phyloP scores from a whole-genome alignment of 2,329 filamentous ascomycete genomes.

The Xylariomycetidae sp. region DNA sequence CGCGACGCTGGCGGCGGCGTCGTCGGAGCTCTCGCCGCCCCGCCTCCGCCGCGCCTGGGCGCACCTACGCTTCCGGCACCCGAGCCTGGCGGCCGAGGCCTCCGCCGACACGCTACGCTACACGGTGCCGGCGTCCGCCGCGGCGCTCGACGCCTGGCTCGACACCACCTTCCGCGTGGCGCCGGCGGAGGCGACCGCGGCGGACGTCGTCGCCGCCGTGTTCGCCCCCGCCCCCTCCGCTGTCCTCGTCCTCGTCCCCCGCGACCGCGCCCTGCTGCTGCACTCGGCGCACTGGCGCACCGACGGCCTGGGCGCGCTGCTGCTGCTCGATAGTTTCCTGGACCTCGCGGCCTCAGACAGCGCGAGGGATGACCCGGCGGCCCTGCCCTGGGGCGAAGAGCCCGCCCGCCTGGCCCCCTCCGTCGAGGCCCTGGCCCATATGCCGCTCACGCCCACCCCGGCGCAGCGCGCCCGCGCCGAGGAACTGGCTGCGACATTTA shows the following conservation, averaged over 20 bases:
- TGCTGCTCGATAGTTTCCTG: neutral
- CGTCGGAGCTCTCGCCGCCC: slow-evolving; percentile 9
- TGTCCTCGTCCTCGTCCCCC: slow-evolving; percentile 13
- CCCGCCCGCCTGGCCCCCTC: neutral
- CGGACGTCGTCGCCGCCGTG: slow-evolving; percentile 14
- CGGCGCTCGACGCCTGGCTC: slow-evolving; percentile 13
- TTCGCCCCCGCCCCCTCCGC: slow-evolving; percentile 14
- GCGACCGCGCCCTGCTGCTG: slow-evolving; percentile 18
- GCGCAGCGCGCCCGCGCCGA: no score
- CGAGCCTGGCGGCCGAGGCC: slow-evolving; percentile 13
- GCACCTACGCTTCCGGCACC: slow-evolving; percentile 15
- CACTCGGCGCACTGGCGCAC: slow-evolving; percentile 6
- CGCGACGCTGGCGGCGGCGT: slow-evolving; percentile 15
- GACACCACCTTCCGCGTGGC: slow-evolving; percentile 13
- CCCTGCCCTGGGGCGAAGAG: neutral
- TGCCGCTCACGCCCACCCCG: neutral
- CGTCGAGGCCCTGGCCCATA: neutral
- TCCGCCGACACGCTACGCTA: slow-evolving; percentile 11
- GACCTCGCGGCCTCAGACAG: neutral
- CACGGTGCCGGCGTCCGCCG: slow-evolving; percentile 10
- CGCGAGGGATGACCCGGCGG: neutral
- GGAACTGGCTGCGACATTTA: neutral
- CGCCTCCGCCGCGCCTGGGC: slow-evolving; percentile 12
- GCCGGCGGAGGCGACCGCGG: slow-evolving; percentile 8
- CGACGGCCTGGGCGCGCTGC: neutral